Base-by-base conservation (phyloP, 2,329 filamentous ascomycete genomes). In the Fulvia fulva region DNA sequence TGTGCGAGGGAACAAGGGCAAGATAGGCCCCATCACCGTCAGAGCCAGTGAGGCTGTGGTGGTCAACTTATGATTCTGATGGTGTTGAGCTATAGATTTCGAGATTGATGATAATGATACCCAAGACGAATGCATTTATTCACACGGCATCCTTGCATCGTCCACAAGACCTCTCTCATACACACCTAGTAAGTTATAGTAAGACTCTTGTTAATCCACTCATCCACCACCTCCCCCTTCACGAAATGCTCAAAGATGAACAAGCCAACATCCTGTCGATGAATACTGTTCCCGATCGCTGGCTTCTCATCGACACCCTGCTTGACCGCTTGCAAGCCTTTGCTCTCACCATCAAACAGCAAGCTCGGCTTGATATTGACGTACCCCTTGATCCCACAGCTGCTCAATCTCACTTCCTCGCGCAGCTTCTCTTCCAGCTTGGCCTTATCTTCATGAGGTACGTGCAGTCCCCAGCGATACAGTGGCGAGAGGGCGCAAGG, bases 381-480 rank as follows among this genome's bases (percentile, higher is more conserved):
- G 57, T 68, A 74, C 1, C 63, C 68, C 0, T 65, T 47, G n/a
- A 73, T 56, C 3, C 65, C 65, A 11, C 59, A 59, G 8, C 57
- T 56, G n/a, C 61, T 61, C 2, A 62, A 62, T 21, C 64, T 58
- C 25, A 67, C 61, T 16, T 70, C 68, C 5, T 58, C 56, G 7
- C 67, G 34, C 7, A 78, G 52, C 8, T 69, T 37, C 9, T 63
- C 53, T 56, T 78, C 72, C 69, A 76, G 70, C 7, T 62, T 62
- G 30, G 56, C 57, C 67, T 78, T 78, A 55, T 78, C 76, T 21
- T 65, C 70, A 58, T 80, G 76, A 32, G 73, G 72, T 7, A 68
- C 65, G 25, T 65, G 58, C 0, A 75, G 64, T 0, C 69, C 21
- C 61, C 67, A 73, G 44, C 71, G 68, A 57, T 78, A 78, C 7